These are phyloP conservation scores for Diaporthe sp. DNA, from an alignment of 2,329 filamentous ascomycete species.

Conservation along the genomic window DNA sequence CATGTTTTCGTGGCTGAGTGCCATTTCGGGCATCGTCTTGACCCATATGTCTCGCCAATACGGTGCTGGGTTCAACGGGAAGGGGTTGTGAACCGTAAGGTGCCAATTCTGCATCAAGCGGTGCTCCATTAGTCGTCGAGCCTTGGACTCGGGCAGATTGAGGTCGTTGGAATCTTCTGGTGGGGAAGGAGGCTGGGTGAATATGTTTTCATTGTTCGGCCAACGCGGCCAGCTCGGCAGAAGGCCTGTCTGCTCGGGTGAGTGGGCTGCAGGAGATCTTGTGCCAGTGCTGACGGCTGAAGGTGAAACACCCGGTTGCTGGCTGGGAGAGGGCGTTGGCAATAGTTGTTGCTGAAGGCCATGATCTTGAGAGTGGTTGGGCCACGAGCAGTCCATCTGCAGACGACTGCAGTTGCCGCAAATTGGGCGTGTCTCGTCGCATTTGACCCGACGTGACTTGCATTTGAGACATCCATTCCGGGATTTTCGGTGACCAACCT, in stretches of 20 bases:
- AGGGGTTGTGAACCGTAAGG: slow-evolving; percentile 41
- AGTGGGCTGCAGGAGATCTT: background rate
- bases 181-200: slow-evolving; percentile 3
- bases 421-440: slow-evolving; percentile 46
- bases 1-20: slow-evolving; percentile 46
- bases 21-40: slow-evolving; percentile 43
- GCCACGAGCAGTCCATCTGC: slow-evolving; percentile 45
- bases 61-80: slow-evolving; percentile 41
- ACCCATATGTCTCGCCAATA: slow-evolving; percentile 45
- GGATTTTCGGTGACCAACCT: slow-evolving; percentile 51
- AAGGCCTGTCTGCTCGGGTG: slow-evolving; percentile 17
- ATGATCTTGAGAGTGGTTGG: background rate
- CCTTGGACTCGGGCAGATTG: slow-evolving; percentile 45
- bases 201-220: slow-evolving; percentile 26
- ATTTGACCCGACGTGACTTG: slow-evolving; percentile 50
- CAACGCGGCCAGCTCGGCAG: slow-evolving; percentile 36
- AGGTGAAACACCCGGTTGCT: slow-evolving; percentile 18
- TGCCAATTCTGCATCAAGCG: slow-evolving; percentile 48
- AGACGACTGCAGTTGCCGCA: slow-evolving; percentile 48
- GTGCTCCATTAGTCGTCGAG: slow-evolving; percentile 48
- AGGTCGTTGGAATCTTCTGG: slow-evolving; percentile 31
- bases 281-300: slow-evolving; percentile 7
- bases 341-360: background rate
- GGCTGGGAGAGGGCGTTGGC: slow-evolving; percentile 28
- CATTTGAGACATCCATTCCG: slow-evolving; percentile 50